Percentiles rank a stretch among this genome's conserved stretches.
Conservation (phyloP, 2,329 filamentous ascomycete genomes). For the Microcyclospora pomicola region DNA sequence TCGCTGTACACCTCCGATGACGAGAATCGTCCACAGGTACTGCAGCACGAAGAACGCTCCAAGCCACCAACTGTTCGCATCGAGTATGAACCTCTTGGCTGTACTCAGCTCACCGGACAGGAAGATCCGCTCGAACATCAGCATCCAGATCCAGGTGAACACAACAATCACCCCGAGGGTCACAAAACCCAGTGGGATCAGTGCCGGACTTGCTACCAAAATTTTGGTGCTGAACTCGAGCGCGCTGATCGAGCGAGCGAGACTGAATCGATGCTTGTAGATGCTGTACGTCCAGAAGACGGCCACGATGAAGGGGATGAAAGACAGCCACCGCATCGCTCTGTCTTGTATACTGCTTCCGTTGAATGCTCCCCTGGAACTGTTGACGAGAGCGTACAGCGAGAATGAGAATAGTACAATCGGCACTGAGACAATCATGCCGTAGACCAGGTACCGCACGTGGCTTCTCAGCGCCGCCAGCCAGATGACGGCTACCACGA, state of each 20-base stretch:
- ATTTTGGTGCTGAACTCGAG: constrained; percentile 87
- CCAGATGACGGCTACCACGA: constrained; percentile 82
- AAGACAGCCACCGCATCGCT: constrained; percentile 74
- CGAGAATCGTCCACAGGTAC: constrained; percentile 86
- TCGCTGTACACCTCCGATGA: constrained; percentile 78
- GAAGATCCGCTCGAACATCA: constrained; percentile 93
- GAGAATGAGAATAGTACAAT: constrained; percentile 79
- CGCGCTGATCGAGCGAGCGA: constrained; percentile 73
- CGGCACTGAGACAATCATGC: constrained; percentile 73
- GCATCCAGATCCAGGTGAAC: constrained; percentile 94
- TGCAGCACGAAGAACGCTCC: constrained; percentile 84
- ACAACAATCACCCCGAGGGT: constrained; percentile 61
- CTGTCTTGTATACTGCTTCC: constrained; percentile 74
- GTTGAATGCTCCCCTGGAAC: constrained; percentile 63
- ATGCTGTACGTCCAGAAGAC: constrained; percentile 74
- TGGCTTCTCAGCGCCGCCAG: constrained; percentile 78
- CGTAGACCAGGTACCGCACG: constrained; percentile 65
- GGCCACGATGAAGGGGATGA: constrained; percentile 60
- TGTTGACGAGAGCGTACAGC: constrained; percentile 79
- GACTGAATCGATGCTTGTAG: constrained; percentile 62
- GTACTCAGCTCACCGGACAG: constrained; percentile 70
- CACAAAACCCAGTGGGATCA: constrained; percentile 70
- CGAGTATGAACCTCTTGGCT: constrained; percentile 58
- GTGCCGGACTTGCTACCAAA: constrained; percentile 66
- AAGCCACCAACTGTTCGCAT: constrained; percentile 84